These are phyloP conservation scores for Phytopythium litorale DNA, from an alignment of 352 stramenopile genomes.

Conservation along the genomic window DNA sequence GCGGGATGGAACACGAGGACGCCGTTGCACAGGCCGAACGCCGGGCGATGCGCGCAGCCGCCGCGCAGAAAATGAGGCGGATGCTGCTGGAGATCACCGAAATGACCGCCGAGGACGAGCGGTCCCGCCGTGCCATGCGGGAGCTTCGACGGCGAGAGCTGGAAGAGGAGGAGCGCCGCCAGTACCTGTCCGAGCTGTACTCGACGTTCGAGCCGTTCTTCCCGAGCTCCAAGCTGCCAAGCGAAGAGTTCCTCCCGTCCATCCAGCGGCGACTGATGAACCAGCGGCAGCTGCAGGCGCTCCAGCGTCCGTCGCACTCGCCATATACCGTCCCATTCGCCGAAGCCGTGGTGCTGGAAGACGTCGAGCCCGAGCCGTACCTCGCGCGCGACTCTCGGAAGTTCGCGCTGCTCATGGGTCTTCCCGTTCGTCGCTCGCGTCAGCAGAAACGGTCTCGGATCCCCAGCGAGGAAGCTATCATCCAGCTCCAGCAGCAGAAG, in stretches of 20 bases:
- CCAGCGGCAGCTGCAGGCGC: conserved; percentile 19
- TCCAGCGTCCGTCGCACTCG: conserved; percentile 9
- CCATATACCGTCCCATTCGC: conserved; percentile 35
- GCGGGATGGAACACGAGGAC: conserved; percentile 47
- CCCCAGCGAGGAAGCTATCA: conserved; percentile 34
- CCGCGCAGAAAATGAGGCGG: conserved; percentile 23
- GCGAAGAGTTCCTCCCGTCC: conserved; percentile 45
- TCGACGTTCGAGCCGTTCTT: conserved; percentile 57
- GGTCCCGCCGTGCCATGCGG: conserved; percentile 23
- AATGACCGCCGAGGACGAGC: conserved; percentile 50
- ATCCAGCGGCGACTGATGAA: conserved; percentile 34
- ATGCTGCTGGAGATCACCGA: conserved; percentile 37
- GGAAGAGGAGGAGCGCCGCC: conserved; percentile 17
- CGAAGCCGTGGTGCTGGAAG: conserved; percentile 35
- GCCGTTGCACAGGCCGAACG: conserved; percentile 15
- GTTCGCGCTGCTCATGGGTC: conserved; percentile 49
- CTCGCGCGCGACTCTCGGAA: conserved; percentile 49
- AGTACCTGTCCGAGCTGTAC: conserved; percentile 50
- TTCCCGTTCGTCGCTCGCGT: conserved; percentile 27
- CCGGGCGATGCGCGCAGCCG: conserved; percentile 23
- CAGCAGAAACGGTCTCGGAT: conserved; percentile 28
- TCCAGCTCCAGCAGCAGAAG: conserved; percentile 26
- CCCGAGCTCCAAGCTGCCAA: conserved; percentile 24
- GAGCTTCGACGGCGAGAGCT: conserved; percentile 25
- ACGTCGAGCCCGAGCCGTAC: conserved; percentile 46